phyloP scores from a whole-genome alignment of 2,329 filamentous ascomycete species.

The Hymenoscyphus fructigenus region DNA sequence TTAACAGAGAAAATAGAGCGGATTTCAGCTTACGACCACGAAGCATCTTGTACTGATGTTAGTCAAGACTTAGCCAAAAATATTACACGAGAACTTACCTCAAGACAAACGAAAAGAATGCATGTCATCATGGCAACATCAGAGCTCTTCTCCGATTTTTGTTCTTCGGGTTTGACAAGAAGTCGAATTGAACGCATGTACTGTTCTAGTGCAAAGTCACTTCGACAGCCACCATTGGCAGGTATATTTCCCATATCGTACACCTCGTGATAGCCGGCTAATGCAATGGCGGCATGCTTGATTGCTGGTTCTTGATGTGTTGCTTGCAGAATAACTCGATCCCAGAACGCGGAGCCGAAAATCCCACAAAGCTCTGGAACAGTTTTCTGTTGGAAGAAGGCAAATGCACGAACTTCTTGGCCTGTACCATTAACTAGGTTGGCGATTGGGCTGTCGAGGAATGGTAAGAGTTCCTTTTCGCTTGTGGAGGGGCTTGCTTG shows the following conservation, averaged over 20 bases:
- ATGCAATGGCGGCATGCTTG: conserved; percentile 9
- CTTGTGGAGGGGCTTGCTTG: neutral
- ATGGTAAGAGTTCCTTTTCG: neutral
- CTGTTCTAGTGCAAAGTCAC: conserved; percentile 8
- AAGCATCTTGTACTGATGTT: too few species aligned
- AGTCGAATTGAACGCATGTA: conserved; percentile 4
- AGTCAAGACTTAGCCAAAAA: too few species aligned
- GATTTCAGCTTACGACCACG: neutral
- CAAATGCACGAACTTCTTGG: conserved; percentile 9
- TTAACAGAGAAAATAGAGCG: too few species aligned
- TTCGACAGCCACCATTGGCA: neutral
- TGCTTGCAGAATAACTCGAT: conserved; percentile 57
- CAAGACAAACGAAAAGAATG: conserved; percentile 12
- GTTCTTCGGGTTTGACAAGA: conserved; percentile 17
- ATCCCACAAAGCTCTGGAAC: conserved; percentile 30
- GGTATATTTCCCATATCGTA: neutral
- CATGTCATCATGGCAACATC: conserved; percentile 9
- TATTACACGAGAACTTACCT: neutral
- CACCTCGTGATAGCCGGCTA: conserved; percentile 12
- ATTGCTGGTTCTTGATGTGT: conserved; percentile 45
- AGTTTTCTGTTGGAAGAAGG: conserved; percentile 7
- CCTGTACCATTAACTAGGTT: neutral
- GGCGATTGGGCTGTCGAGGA: neutral
- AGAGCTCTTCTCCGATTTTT: neutral
- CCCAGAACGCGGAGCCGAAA: conserved; percentile 64